These are phyloP conservation scores for Murraya paniculata DNA, from an alignment of 345 rosid genomes.

Conservation along the genomic window DNA sequence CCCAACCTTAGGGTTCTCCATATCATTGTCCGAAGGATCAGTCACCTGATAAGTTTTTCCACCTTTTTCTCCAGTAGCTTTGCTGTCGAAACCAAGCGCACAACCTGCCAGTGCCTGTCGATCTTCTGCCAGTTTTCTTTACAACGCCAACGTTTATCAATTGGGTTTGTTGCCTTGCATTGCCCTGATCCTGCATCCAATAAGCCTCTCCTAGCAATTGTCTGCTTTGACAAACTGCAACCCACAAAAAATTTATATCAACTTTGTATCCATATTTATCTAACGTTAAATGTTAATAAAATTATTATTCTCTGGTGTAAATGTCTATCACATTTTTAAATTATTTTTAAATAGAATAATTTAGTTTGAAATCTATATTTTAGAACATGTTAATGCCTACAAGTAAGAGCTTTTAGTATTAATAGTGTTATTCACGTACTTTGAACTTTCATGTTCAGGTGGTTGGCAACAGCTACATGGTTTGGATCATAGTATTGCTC, in stretches of 20 bases:
- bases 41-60: slow-evolving; percentile 61
- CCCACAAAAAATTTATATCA: no score
- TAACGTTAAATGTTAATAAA: neutral
- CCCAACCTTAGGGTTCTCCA: slow-evolving; percentile 62
- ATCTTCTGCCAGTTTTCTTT: slow-evolving; percentile 35
- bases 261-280: neutral
- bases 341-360: no score
- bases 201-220: no score
- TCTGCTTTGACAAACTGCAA: no score
- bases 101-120: slow-evolving; percentile 60
- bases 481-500: slow-evolving; percentile 30
- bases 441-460: slow-evolving; percentile 16
- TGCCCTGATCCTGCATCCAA: slow-evolving; percentile 2
- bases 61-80: slow-evolving; percentile 53
- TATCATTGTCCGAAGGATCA: slow-evolving; percentile 46
- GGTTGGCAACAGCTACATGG: slow-evolving; percentile 10
- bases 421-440: slow-evolving; percentile 11
- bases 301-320: no score
- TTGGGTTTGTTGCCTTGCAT: slow-evolving; percentile 56
- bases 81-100: slow-evolving; percentile 66
- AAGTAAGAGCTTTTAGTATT: no score
- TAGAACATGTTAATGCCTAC: no score
- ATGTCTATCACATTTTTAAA: no score
- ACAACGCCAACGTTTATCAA: slow-evolving; percentile 63
- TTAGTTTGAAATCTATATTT: no score